Percentiles rank a stretch among this genome's conserved stretches.
These are phyloP conservation scores for Apiotrichum gracile DNA, from an alignment of 1,284 basidiomycete genomes.

Conservation along the genomic window DNA sequence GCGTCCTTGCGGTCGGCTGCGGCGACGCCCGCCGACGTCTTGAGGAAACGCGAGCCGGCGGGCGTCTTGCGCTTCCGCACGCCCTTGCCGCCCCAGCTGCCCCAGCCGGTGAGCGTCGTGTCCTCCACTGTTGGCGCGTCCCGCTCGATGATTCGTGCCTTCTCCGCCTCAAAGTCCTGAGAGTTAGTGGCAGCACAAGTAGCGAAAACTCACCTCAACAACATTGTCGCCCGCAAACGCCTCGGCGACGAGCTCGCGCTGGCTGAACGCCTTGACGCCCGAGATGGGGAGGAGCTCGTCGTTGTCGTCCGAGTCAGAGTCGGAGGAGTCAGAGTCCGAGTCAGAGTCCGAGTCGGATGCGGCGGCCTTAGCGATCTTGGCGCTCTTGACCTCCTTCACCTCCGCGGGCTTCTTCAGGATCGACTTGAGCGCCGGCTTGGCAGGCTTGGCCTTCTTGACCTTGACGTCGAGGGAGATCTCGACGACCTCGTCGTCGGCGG, in stretches of 20 bases:
- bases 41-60: slow-evolving; percentile 56
- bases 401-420: slow-evolving; percentile 10
- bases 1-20: slow-evolving; percentile 75
- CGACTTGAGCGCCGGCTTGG: slow-evolving; percentile 7
- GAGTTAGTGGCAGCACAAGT: not conserved
- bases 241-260: slow-evolving; percentile 78
- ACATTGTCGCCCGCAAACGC: slow-evolving; percentile 98
- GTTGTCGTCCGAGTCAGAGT: slow-evolving; percentile 49
- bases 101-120: slow-evolving; percentile 92
- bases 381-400: slow-evolving; percentile 9
- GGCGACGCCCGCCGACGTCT: slow-evolving; percentile 73
- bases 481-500: slow-evolving; percentile 65
- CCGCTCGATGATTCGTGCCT: slow-evolving; percentile 66
- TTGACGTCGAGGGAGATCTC: slow-evolving; percentile 60
- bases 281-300: slow-evolving; percentile 36
- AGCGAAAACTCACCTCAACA: slow-evolving; percentile 44
- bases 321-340: too few species aligned
- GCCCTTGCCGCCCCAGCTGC: slow-evolving; percentile 84
- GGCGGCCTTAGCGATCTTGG: slow-evolving; percentile 14
- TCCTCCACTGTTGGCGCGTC: slow-evolving; percentile 84
- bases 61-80: slow-evolving; percentile 47
- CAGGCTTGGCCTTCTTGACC: slow-evolving; percentile 8
- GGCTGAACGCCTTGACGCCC: slow-evolving; percentile 43
- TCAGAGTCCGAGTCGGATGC: not conserved
- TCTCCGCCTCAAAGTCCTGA: slow-evolving; percentile 79